A percentile compares a stretch with the other conserved stretches of the same genome.
These are phyloP conservation scores for Porcisia deanei DNA, from an alignment of 208 protist species.

Conservation along the genomic window DNA sequence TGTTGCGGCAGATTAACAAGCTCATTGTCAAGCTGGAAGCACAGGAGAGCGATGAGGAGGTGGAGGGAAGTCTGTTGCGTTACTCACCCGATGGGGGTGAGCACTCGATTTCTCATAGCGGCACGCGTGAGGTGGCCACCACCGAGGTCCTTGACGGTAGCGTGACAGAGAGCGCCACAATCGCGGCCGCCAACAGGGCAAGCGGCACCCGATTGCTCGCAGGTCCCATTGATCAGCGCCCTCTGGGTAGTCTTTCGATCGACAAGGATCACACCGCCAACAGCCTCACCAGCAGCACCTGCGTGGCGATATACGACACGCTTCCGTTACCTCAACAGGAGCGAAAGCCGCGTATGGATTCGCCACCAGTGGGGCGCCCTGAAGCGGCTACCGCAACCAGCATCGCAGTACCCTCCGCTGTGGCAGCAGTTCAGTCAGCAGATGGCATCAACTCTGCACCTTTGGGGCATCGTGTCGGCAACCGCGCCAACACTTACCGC, in stretches of 20 bases:
- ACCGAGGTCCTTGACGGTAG: background rate
- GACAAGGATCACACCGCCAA: background rate
- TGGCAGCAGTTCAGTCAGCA: background rate
- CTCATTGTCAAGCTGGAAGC: constrained; percentile 31
- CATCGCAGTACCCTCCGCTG: background rate
- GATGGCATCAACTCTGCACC: background rate
- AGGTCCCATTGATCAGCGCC: too few species aligned
- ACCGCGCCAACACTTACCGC: constrained; percentile 12
- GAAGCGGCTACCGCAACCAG: background rate
- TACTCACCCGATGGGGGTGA: background rate
- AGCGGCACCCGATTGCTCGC: background rate
- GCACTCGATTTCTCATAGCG: background rate
- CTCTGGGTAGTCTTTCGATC: background rate
- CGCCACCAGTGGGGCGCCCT: background rate
- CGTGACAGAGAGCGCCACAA: background rate
- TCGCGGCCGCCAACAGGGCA: too few species aligned
- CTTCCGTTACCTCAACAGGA: background rate
- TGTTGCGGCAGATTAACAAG: constrained; percentile 35
- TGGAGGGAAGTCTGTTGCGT: background rate
- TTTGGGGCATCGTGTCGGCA: background rate
- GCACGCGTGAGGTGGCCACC: background rate
- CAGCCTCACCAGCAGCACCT: too few species aligned
- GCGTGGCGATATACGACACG: background rate
- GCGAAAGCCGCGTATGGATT: background rate
- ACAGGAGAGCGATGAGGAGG: constrained; percentile 26